A percentile compares a stretch with the other conserved stretches of the same genome.
Evolutionary conservation across 2,329 filamentous ascomycete species (phyloP).

Genomic region (Aureobasidium sp.): DNA sequence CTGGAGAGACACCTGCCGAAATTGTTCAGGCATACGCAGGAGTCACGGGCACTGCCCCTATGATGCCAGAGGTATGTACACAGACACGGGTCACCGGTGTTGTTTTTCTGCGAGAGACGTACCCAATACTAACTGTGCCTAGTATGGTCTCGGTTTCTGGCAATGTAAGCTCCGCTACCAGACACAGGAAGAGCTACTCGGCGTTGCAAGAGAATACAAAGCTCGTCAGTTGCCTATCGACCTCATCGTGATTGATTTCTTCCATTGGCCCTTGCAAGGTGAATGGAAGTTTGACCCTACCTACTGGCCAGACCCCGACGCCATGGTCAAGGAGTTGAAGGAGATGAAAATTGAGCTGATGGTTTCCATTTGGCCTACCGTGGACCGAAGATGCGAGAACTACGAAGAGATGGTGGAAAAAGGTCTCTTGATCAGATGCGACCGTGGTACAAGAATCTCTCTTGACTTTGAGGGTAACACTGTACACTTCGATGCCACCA

Average conservation of each 20-base stretch:
- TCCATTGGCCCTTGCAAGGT: conserved; percentile 59
- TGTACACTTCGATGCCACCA: conserved; percentile 56
- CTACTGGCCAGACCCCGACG: conserved; percentile 57
- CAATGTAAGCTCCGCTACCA: conserved; percentile 60
- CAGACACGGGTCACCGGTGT: not conserved
- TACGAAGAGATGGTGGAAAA: conserved; percentile 54
- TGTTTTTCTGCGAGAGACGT: not conserved
- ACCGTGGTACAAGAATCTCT: conserved; percentile 50
- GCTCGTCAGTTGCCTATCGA: conserved; percentile 50
- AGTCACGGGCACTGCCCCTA: conserved; percentile 52
- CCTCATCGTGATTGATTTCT: conserved; percentile 60
- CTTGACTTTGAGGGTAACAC: conserved; percentile 54
- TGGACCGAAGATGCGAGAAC: conserved; percentile 52
- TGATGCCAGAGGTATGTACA: conserved; percentile 47
- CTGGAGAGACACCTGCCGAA: conserved; percentile 46
- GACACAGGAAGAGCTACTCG: conserved; percentile 55
- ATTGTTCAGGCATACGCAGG: conserved; percentile 50
- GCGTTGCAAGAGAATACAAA: conserved; percentile 53
- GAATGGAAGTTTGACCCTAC: conserved; percentile 59
- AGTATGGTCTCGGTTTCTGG: conserved; percentile 54
- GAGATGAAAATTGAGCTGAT: conserved; percentile 55
- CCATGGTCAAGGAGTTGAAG: conserved; percentile 55
- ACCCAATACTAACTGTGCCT: not conserved
- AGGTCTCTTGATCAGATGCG: conserved; percentile 52
- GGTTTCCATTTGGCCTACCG: conserved; percentile 63